Conservation (phyloP, 1,139 yeast species). For the Yamadazyma conglobata region DNA sequence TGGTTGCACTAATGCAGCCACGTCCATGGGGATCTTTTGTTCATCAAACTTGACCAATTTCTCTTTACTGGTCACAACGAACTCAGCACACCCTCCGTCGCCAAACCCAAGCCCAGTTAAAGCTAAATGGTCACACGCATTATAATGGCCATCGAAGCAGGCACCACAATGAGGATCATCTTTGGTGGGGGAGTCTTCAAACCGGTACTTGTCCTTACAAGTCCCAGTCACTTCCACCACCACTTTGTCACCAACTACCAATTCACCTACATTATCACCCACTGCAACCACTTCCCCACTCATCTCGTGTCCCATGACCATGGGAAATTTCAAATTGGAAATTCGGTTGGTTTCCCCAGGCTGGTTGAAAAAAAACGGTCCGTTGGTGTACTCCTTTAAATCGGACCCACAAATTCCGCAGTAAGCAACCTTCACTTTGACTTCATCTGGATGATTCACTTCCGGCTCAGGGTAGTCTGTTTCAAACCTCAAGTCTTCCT, state of each 20-base stretch:
- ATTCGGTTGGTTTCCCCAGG: slow-evolving; percentile 30
- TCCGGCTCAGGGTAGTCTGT: slow-evolving; percentile 43
- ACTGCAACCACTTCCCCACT: slow-evolving; percentile 47
- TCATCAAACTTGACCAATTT: slow-evolving; percentile 35
- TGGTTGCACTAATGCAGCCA: slow-evolving; percentile 46
- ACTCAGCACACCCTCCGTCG: slow-evolving; percentile 47
- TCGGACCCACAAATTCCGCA: slow-evolving; percentile 68
- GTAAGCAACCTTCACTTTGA: slow-evolving; percentile 42
- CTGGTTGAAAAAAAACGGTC: slow-evolving; percentile 44
- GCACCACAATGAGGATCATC: slow-evolving; percentile 33
- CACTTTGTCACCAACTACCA: slow-evolving; percentile 56
- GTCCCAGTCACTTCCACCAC: slow-evolving; percentile 55
- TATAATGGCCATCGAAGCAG: slow-evolving; percentile 42
- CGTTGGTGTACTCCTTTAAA: slow-evolving; percentile 45
- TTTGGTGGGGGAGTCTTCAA: slow-evolving; percentile 25
- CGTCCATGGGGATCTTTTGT: slow-evolving; percentile 36
- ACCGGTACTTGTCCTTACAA: slow-evolving; percentile 38
- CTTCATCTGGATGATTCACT: slow-evolving; percentile 38
- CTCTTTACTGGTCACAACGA: slow-evolving; percentile 31
- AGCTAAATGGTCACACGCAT: slow-evolving; percentile 44
- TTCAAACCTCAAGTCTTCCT: slow-evolving; percentile 44
- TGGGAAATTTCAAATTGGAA: slow-evolving; percentile 37
- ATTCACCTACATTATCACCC: slow-evolving; percentile 45
- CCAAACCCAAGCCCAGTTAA: slow-evolving; percentile 43
- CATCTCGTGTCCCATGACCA: slow-evolving; percentile 54